A percentile compares a stretch with the other conserved stretches of the same genome.
Evolutionary conservation across 2,329 filamentous ascomycete species (phyloP).

Genomic region (Ascochyta pisi): DNA sequence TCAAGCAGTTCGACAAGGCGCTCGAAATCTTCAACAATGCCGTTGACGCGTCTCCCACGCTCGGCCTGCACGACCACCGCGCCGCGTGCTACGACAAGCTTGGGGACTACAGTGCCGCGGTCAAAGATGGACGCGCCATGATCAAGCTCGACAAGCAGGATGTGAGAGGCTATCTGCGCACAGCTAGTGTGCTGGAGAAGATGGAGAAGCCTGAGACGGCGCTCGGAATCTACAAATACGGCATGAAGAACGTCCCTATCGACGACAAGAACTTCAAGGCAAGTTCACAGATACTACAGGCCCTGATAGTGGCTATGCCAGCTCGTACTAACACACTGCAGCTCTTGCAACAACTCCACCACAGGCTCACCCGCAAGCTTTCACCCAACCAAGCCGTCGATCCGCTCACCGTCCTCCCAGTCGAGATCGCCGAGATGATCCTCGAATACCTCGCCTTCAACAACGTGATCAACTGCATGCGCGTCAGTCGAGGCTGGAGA

Average conservation of each 20-base stretch:
- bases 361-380: constrained; percentile 53
- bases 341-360: constrained; percentile 56
- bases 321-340: not conserved
- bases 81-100: constrained; percentile 63
- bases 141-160: constrained; percentile 60
- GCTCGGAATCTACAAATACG: constrained; percentile 63
- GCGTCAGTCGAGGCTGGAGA: constrained; percentile 64
- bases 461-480: constrained; percentile 59
- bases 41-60: constrained; percentile 36
- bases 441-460: constrained; percentile 61
- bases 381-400: constrained; percentile 55
- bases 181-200: constrained; percentile 57
- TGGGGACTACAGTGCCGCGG: constrained; percentile 56
- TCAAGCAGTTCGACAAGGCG: constrained; percentile 46
- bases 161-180: constrained; percentile 65
- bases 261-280: constrained; percentile 44
- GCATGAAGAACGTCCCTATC: constrained; percentile 60
- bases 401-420: constrained; percentile 61
- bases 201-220: constrained; percentile 62
- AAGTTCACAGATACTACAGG: not conserved
- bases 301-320: too few relatives aligned
- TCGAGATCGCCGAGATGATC: constrained; percentile 61
- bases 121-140: constrained; percentile 64
- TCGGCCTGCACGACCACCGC: constrained; percentile 60
- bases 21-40: constrained; percentile 43